Base-by-base conservation (phyloP, 305 asterid species). In the Andrographis paniculata region DNA sequence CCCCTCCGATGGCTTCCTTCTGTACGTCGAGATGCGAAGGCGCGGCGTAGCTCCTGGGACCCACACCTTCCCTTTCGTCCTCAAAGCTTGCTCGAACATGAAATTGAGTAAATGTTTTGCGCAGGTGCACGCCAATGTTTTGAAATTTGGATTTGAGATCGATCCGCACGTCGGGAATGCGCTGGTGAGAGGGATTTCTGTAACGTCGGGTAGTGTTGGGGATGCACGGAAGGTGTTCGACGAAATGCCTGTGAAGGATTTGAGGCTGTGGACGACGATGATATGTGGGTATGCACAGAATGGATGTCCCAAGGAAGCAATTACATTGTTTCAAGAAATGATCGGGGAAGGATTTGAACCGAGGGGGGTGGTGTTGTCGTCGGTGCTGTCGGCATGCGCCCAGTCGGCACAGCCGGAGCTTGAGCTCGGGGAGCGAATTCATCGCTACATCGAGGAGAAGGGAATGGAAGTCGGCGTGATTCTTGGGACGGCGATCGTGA, bases 381-480 rank as follows among this genome's bases (percentile, higher is more conserved):
- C 97, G 0, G 94, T 77, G 18, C 23, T 88, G 51, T 84, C 97
- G 0, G 95, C 95, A 2, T 84, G 95, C 44, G 97, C 88, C 15
- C 84, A 79, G 44, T 71, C 84, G 0, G 85, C 78, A 16, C 69
- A 88, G 62, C 58, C 74, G 80, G 77, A 68, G 35, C 63, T 84
- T 52, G 97, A 95, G 35, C 63, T 84, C 52, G 97, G 97, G 35
- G 70, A 70, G 66, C 72, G 71, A 62, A 81, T 88, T 45, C 83
- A 74, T 45, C 18, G 9, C 1, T 79, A 73, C 44, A 65, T 88
- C 17, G 45, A 54, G 41, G 84, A 70, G 44, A 84, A 64, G 44
- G 74, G 76, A 43, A 50, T 77, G 14, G 73, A 77, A 31, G 12
- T 76, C 50, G 76, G 70, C 10, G 83, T 79, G 45, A 81, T 88